These are phyloP conservation scores for Leccinum subgranulosum DNA, from an alignment of 768 basidiomycete species.

Conservation along the genomic window DNA sequence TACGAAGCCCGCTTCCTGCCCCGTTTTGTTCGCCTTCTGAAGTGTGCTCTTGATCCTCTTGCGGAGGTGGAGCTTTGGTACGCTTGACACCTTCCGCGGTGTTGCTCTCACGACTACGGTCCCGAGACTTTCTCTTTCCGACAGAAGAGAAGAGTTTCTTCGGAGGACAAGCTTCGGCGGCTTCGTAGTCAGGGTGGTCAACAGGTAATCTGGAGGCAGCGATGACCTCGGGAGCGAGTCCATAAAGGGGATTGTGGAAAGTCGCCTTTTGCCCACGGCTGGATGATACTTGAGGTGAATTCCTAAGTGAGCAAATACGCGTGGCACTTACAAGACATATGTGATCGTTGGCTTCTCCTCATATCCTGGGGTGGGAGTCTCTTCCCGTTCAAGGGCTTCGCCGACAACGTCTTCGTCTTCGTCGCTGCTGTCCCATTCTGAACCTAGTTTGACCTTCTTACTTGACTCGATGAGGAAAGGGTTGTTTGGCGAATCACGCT, in stretches of 20 bases:
- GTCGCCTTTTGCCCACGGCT: conserved; percentile 67
- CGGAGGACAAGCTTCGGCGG: conserved; percentile 51
- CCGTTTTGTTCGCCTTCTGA: conserved; percentile 18
- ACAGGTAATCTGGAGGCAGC: conserved; percentile 52
- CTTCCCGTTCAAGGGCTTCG: conserved; percentile 32
- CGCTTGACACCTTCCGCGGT: conserved; percentile 15
- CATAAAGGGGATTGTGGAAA: conserved; percentile 64
- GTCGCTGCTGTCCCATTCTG: conserved; percentile 35
- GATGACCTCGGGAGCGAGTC: conserved; percentile 40
- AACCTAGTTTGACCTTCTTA: conserved; percentile 15
- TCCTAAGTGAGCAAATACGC: background rate
- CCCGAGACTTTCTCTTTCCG: conserved; percentile 28
- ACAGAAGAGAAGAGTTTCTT: conserved; percentile 53
- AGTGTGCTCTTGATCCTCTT: conserved; percentile 4
- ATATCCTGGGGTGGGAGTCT: conserved; percentile 35
- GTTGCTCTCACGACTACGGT: conserved; percentile 20
- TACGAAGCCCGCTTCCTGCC: background rate
- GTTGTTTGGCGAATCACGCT: conserved; percentile 67
- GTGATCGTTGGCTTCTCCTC: conserved; percentile 62
- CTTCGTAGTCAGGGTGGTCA: conserved; percentile 65
- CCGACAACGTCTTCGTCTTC: conserved; percentile 32
- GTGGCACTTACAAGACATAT: conserved; percentile 65
- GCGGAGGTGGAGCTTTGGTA: conserved; percentile 3
- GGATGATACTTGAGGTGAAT: conserved; percentile 2
- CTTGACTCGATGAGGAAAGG: conserved; percentile 54